phyloP scores from a whole-genome alignment of 805 yeast genomes.

The Metschnikowia baotianmanensis region DNA sequence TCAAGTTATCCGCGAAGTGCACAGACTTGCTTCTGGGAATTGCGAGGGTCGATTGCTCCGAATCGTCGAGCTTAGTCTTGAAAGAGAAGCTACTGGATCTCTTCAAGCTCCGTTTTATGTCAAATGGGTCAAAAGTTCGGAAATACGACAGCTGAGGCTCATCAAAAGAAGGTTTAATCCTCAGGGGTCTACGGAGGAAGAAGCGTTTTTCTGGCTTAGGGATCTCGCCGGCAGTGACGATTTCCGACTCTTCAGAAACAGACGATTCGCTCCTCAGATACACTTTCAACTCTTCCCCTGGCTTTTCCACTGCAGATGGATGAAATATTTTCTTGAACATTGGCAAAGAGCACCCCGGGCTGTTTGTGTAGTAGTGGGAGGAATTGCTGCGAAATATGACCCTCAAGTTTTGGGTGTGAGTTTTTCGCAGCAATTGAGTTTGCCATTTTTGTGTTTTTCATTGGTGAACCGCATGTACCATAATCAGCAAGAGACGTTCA shows the following conservation, averaged over 20 bases:
- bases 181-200: conserved; percentile 12
- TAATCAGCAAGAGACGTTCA: too few relatives aligned
- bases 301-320: conserved; percentile 6
- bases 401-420: too few relatives aligned
- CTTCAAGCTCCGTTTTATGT: conserved; percentile 6
- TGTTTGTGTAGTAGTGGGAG: conserved; percentile 4
- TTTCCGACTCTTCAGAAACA: conserved; percentile 13
- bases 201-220: conserved; percentile 13
- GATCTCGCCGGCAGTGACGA: conserved; percentile 7
- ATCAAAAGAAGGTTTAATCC: not conserved
- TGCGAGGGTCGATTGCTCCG: not conserved
- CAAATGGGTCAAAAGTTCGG: conserved; percentile 16
- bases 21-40: conserved; percentile 19
- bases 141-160: conserved; percentile 3
- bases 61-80: conserved; percentile 1
- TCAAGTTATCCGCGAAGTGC: conserved; percentile 17
- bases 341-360: conserved; percentile 3
- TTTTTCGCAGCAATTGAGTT: too few relatives aligned
- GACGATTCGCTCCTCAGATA: conserved; percentile 5
- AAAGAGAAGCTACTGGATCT: conserved; percentile 15
- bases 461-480: too few relatives aligned
- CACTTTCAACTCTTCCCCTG: conserved; percentile 1
- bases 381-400: too few relatives aligned
- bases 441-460: too few relatives aligned
- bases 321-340: conserved; percentile 18